These are phyloP conservation scores for Phytophthora cajani DNA, from an alignment of 352 stramenopile genomes.

Conservation along the genomic window DNA sequence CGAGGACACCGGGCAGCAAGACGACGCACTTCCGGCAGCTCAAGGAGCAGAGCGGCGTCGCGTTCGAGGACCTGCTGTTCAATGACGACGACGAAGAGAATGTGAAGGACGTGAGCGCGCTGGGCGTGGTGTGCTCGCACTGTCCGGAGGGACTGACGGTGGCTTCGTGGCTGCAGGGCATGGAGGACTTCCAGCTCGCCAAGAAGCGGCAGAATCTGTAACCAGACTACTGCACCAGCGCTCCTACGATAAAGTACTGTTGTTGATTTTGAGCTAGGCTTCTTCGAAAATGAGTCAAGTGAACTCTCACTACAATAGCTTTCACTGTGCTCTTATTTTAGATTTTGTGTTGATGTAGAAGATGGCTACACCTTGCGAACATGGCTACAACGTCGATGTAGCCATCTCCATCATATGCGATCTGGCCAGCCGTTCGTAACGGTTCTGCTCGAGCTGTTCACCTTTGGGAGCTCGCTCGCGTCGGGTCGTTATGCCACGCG, in stretches of 20 bases:
- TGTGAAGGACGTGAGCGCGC: slow-evolving; percentile 57
- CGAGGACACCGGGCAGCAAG: slow-evolving; percentile 65
- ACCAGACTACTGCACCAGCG: no score
- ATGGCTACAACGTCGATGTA: not conserved
- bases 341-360: no score
- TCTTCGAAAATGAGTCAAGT: no score
- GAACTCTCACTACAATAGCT: no score
- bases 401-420: slow-evolving; percentile 1
- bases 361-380: not conserved
- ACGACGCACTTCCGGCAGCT: slow-evolving; percentile 91
- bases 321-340: no score
- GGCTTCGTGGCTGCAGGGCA: slow-evolving; percentile 67
- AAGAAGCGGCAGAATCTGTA: slow-evolving; percentile 38
- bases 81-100: slow-evolving; percentile 94
- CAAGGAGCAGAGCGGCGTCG: slow-evolving; percentile 83
- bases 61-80: slow-evolving; percentile 96
- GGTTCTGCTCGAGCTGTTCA: slow-evolving; percentile 2
- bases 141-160: slow-evolving; percentile 76
- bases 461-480: not conserved
- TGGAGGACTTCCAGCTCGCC: slow-evolving; percentile 66
- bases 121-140: slow-evolving; percentile 81
- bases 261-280: no score
- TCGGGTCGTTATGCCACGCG: slow-evolving; percentile 23
- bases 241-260: no score
- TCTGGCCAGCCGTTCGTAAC: slow-evolving; percentile 14